Evolutionary conservation across 176 grass and related monocot species (phyloP).

Genomic region (Carex parvula): DNA sequence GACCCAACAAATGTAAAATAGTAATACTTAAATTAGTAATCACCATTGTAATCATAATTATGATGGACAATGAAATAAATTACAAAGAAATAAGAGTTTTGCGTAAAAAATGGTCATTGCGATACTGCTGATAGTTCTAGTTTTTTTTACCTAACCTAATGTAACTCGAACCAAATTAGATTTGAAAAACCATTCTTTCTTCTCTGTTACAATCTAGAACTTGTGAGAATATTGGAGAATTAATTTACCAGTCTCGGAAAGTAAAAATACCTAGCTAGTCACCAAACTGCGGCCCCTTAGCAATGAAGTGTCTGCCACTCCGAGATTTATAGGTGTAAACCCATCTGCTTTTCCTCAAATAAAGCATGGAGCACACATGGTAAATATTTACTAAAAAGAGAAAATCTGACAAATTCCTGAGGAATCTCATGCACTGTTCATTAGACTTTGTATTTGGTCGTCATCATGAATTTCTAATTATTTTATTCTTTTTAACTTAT

Average conservation of each 20-base stretch:
- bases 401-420: not conserved
- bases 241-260: not conserved
- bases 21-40: not conserved
- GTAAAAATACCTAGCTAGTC: not conserved
- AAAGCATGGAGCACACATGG: not conserved
- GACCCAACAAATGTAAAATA: not conserved
- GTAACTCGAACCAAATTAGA: not conserved
- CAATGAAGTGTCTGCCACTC: not conserved
- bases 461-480: not conserved
- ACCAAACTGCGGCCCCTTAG: not conserved
- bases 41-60: not conserved
- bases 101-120: not conserved
- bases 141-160: constrained; percentile 3
- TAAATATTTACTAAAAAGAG: not conserved
- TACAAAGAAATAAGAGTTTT: not conserved
- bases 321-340: not conserved
- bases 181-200: not conserved
- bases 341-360: not conserved
- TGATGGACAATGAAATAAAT: not conserved
- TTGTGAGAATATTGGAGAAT: not conserved
- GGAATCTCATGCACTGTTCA: not conserved
- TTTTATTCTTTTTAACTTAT: not conserved
- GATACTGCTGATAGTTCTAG: not conserved
- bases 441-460: not conserved
- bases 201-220: not conserved